A percentile compares a stretch with the other conserved stretches of the same genome.
These are phyloP conservation scores for Camellia granthamiana DNA, from an alignment of 148 eudicot species.

Conservation along the genomic window DNA sequence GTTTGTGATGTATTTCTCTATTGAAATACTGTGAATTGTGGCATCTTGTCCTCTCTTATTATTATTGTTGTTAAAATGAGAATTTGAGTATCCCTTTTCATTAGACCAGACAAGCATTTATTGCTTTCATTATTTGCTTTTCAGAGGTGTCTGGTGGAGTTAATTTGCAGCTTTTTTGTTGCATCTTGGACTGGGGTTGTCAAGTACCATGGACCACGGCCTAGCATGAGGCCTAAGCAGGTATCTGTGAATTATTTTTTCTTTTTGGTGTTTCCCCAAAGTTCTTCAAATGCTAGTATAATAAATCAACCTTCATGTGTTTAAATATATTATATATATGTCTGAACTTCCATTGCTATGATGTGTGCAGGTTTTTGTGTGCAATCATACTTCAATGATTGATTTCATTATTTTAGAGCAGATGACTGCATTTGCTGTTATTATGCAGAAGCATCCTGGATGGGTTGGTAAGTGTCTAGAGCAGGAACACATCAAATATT, in stretches of 20 bases:
- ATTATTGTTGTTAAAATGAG: neutral
- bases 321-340: slow-evolving; percentile 1
- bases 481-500: neutral
- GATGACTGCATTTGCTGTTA: slow-evolving; percentile 99
- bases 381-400: slow-evolving; percentile 98
- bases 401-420: slow-evolving; percentile 96
- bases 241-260: slow-evolving; percentile 23
- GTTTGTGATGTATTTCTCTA: neutral
- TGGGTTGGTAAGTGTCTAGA: slow-evolving; percentile 86
- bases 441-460: slow-evolving; percentile 99
- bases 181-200: slow-evolving; percentile 99
- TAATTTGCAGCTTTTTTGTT: slow-evolving; percentile 96
- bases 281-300: neutral
- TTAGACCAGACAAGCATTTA: neutral
- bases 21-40: neutral
- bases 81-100: neutral
- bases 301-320: neutral
- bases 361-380: slow-evolving; percentile 80
- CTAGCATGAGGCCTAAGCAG: slow-evolving; percentile 91
- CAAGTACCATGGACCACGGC: slow-evolving; percentile 96
- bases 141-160: slow-evolving; percentile 89
- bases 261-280: neutral
- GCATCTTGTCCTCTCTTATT: neutral
- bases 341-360: neutral
- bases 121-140: slow-evolving; percentile 8